Conservation (phyloP, 495 filamentous ascomycete species). For the Podospora fimiseda region DNA sequence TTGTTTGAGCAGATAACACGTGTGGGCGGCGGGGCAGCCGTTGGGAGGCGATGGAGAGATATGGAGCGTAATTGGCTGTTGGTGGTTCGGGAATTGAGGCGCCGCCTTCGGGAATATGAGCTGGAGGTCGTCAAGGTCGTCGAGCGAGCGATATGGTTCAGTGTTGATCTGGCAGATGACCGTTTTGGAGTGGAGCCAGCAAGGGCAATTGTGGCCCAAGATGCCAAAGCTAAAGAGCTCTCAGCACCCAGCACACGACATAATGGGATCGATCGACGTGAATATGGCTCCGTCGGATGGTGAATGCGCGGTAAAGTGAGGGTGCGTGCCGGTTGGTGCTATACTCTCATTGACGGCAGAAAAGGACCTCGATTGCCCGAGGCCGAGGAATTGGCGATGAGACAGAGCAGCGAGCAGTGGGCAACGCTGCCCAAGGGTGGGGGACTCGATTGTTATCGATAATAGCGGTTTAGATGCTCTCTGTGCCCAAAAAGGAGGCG, state of each 20-base stretch:
- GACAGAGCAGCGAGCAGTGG: not conserved
- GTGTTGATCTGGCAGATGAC: not conserved
- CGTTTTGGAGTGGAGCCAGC: slow-evolving; percentile 15
- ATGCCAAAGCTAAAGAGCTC: slow-evolving; percentile 44
- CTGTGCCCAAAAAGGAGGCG: not conserved
- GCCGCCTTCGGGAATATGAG: not conserved
- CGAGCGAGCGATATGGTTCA: not conserved
- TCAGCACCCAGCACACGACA: slow-evolving; percentile 42
- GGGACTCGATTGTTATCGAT: no score
- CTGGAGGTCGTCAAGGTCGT: not conserved
- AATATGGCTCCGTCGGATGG: slow-evolving; percentile 22
- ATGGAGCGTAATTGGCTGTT: not conserved
- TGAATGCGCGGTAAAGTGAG: no score
- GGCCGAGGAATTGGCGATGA: no score
- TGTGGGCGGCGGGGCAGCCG: not conserved
- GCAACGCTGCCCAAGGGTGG: no score
- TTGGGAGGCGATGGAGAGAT: slow-evolving; percentile 3
- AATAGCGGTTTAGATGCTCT: no score
- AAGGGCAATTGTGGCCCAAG: slow-evolving; percentile 32
- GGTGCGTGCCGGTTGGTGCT: not conserved
- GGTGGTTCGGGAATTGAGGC: not conserved
- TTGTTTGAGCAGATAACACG: not conserved
- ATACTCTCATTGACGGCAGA: not conserved
- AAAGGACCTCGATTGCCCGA: not conserved
- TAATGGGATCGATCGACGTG: slow-evolving; percentile 36